Evolutionary conservation across 139 green algal species (phyloP), one percentile per base, ranked within the genome.

Genomic region (Chlamydomonas applanata): DNA sequence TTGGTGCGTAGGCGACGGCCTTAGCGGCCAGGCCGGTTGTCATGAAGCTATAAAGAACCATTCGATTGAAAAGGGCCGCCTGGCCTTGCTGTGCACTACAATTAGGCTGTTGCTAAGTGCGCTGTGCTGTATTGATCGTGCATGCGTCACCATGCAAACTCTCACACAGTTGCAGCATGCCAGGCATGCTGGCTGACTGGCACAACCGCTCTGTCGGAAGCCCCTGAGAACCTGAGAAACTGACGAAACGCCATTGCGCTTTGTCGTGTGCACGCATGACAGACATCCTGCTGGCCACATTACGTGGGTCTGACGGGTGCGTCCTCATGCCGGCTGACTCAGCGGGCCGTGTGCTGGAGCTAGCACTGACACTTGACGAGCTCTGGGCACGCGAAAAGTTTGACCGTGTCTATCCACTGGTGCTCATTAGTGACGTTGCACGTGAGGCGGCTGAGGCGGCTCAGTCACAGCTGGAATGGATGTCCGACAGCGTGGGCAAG

Each of bases 291-390:
- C 49, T 81, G 16, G 54, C 73, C 53, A 83, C 80, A 1, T 33
- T 90, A 60, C 76, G 87, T 17, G 75, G 61, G 22, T 34, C 67
- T 16, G 82, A 86, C 45, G 90, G 95, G 71, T 92, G 82, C 69
- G 95, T 98, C 76, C 84, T 98, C 16, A 85, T 99, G 20, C 94
- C 95, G 2, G 79, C 93, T 0, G 95, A 99, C 76, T 72, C 89
- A 1, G 89, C 93, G 16, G 94, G 94, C 0, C 83, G 95, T 14
- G 76, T 97, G 65, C 80, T 99, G 75, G 95, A 99, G 89, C 69
- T 99, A 29, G 76, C 97, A 20, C 74, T 97, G 34, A 17, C 94
- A 68, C 82, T 98, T 65, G 94, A 98, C 45, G 72, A 73, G 27
- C 78, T 91, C 56, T 97, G 91, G 91, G 61, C 56, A 7, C 57